phyloP scores from a whole-genome alignment of 2,329 filamentous ascomycete genomes.

The Trichophyton equinum region DNA sequence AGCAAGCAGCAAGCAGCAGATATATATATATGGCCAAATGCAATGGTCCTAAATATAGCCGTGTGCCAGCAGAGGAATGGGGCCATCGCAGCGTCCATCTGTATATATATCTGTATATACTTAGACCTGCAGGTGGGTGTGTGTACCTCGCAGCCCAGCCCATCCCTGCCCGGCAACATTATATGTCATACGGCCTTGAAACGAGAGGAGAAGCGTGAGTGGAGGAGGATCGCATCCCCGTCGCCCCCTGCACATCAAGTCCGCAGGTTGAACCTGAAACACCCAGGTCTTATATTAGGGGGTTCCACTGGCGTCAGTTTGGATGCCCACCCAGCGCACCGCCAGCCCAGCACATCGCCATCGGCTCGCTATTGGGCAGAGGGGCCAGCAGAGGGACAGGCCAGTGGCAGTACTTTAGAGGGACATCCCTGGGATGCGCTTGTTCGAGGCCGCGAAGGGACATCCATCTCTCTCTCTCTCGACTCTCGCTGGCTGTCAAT shows the following conservation, averaged over 20 bases:
- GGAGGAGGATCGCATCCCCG: constrained; percentile 1
- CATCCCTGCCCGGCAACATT: neutral
- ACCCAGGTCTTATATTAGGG: constrained; percentile 1
- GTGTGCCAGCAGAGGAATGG: neutral
- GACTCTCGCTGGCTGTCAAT: neutral
- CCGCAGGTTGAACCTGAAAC: constrained; percentile 2
- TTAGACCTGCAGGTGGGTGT: too few relatives aligned
- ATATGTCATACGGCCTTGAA: constrained; percentile 3
- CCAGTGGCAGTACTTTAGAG: too few relatives aligned
- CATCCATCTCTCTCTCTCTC: neutral
- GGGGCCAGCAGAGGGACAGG: neutral
- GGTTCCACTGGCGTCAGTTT: constrained; percentile 2
- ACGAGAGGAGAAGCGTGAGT: neutral
- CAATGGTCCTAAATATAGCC: neutral
- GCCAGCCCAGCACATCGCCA: neutral
- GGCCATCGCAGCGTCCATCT: neutral
- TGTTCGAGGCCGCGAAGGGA: neutral
- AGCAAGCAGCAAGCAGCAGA: neutral
- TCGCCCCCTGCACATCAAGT: constrained; percentile 3
- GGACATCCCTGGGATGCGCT: neutral
- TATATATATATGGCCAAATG: neutral
- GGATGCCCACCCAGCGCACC: constrained; percentile 2
- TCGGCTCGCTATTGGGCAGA: constrained; percentile 1
- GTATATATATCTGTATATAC: neutral
- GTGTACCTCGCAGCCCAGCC: neutral